Evolutionary conservation across 495 filamentous ascomycete genomes (phyloP), one percentile per base, ranked within the genome.

Genomic region (Entonaema liquescens): DNA sequence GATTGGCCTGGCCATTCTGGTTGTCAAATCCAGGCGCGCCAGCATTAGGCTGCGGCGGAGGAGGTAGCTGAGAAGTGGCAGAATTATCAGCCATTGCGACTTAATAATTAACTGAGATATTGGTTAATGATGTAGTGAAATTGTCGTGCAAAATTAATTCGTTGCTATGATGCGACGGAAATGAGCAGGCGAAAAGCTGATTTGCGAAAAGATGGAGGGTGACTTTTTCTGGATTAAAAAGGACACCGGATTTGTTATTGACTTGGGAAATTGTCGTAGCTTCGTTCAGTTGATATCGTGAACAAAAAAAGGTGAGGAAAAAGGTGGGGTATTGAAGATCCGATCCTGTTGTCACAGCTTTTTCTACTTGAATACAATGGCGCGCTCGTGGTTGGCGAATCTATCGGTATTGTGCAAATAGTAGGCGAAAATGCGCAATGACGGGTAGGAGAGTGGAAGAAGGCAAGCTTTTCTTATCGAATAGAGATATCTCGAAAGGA

Each of bases 1-100:
- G 88, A 73, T 89, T 89, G 75, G 88, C 87, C 76, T 89, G 87
- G 59, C 85, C 81, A 70, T 86, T 88, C 79, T 92, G 89, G 76
- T 87, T 89, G 64, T 89, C 87, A 78, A 91, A 91, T 65, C 89
- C 90, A 59, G 90, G 88, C 50, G 90, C 90, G 76, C 89, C 89
- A 62, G 89, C 83, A 67, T 89, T 86, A 36, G 87, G 78, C 79
- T 90, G 89, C 26, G 89, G 88, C 25, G 89, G 88, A 12, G 87
- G 87, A 15, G 90, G 89, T 52, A 91, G 86, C 76, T 88, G 85
- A 12, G 87, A 81, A 47, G 85, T 75, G 70, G 84, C 78, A 55
- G 87, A 70, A 81, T 84, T 88, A 72, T 93, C 91, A 79, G 90
- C 86, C 91, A 93, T 93, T 75, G 79, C 79, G 79, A 75, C 71